These are phyloP conservation scores for Hemileccinum rubropunctum DNA, from an alignment of 768 basidiomycete genomes.

Conservation along the genomic window DNA sequence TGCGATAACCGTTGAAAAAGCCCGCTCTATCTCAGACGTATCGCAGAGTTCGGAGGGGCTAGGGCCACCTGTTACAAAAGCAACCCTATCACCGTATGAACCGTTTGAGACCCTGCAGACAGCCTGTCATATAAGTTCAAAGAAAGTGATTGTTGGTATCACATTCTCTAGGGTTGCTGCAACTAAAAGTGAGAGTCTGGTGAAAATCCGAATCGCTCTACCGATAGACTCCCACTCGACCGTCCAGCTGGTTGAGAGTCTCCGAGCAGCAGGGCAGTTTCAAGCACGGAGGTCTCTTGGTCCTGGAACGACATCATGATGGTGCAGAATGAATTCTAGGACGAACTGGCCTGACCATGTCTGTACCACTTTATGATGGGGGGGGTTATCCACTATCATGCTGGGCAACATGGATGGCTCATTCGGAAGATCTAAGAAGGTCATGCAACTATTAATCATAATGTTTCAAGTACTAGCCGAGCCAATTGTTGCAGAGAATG, in stretches of 20 bases:
- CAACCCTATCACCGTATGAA: slow-evolving; percentile 7
- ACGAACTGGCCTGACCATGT: too few species aligned
- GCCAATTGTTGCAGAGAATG: too few species aligned
- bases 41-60: slow-evolving; percentile 18
- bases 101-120: slow-evolving; percentile 27
- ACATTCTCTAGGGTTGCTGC: slow-evolving; percentile 18
- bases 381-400: too few species aligned
- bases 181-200: slow-evolving; percentile 26
- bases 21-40: slow-evolving; percentile 17
- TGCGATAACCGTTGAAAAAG: slow-evolving; percentile 22
- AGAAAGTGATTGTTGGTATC: slow-evolving; percentile 26
- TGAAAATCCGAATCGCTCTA: slow-evolving; percentile 1
- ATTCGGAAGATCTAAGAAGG: too few species aligned
- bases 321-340: too few species aligned
- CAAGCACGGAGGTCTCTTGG: slow-evolving; percentile 6
- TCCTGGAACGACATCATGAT: slow-evolving; percentile 16
- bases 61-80: slow-evolving; percentile 9
- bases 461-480: too few species aligned
- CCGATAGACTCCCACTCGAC: background rate
- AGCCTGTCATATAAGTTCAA: slow-evolving; percentile 24
- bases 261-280: slow-evolving; percentile 10
- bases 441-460: too few species aligned
- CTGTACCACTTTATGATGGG: too few species aligned
- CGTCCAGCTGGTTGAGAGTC: background rate
- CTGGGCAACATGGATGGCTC: too few species aligned